These are phyloP conservation scores for Thermomucor indicae-seudaticae DNA, from an alignment of 371 early-diverging fungal species.

Conservation along the genomic window DNA sequence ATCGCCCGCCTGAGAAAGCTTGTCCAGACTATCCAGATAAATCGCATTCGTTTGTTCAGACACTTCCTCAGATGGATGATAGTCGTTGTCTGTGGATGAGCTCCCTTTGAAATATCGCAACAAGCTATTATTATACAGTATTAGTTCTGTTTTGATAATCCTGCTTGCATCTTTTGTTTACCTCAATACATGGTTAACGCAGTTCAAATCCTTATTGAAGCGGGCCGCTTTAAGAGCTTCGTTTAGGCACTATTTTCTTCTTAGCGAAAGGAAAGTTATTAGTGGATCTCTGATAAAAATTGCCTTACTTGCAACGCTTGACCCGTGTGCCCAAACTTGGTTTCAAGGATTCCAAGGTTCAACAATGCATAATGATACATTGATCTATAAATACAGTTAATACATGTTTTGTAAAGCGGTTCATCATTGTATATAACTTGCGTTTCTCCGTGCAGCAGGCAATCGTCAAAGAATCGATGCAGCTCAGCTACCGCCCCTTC, in stretches of 20 bases:
- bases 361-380: slow-evolving; percentile 35
- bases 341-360: slow-evolving; percentile 33
- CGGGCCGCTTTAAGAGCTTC: slow-evolving; percentile 35
- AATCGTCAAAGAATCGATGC: slow-evolving; percentile 28
- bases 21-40: slow-evolving; percentile 11
- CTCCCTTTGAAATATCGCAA: too few relatives aligned
- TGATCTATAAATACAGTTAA: slow-evolving; percentile 8
- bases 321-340: slow-evolving; percentile 31
- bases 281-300: too few relatives aligned
- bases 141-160: slow-evolving; percentile 1
- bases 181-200: slow-evolving; percentile 31
- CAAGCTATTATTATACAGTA: not conserved
- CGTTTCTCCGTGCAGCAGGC: slow-evolving; percentile 23
- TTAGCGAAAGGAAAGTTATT: not conserved
- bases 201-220: slow-evolving; percentile 25
- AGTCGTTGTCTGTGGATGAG: too few relatives aligned
- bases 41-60: slow-evolving; percentile 8
- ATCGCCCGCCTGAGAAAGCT: slow-evolving; percentile 10
- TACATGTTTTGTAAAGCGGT: not conserved
- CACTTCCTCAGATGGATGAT: too few relatives aligned
- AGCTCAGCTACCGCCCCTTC: slow-evolving; percentile 24
- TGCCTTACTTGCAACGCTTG: slow-evolving; percentile 24
- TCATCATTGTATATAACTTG: slow-evolving; percentile 5
- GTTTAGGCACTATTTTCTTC: not conserved
- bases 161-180: slow-evolving; percentile 4